Conservation (phyloP, 1,139 yeast species). For the Hyphopichia khmerensis region DNA sequence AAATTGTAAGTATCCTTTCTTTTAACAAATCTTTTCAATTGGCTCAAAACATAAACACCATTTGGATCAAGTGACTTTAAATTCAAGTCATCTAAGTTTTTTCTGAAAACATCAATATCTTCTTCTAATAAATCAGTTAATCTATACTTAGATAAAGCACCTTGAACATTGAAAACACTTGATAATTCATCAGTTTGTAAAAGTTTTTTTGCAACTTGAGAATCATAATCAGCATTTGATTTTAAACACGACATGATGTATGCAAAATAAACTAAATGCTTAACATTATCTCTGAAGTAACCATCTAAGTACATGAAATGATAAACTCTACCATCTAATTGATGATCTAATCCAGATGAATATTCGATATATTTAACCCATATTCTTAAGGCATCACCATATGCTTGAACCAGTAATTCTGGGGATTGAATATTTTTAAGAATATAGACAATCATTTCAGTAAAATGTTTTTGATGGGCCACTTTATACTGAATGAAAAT, state of each 20-base stretch:
- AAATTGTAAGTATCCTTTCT: constrained; percentile 19
- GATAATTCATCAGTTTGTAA: constrained; percentile 30
- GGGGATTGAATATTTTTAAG: constrained; percentile 11
- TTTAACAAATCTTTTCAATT: constrained; percentile 21
- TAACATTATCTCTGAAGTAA: constrained; percentile 15
- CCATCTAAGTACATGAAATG: constrained; percentile 11
- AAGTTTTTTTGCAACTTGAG: constrained; percentile 27
- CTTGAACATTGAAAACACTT: constrained; percentile 17
- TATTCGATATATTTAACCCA: constrained; percentile 40
- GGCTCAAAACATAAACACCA: constrained; percentile 20
- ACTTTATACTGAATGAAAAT: constrained; percentile 26
- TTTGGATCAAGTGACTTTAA: constrained; percentile 35
- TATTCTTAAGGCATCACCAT: constrained; percentile 24
- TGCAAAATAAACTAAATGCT: constrained; percentile 33
- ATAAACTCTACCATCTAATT: constrained; percentile 10
- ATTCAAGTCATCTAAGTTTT: constrained; percentile 11
- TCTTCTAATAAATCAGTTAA: constrained; percentile 4
- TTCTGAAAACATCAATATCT: constrained; percentile 15
- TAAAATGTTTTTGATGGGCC: constrained; percentile 35
- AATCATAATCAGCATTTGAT: constrained; percentile 21
- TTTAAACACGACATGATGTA: constrained; percentile 31
- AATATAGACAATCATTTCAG: constrained; percentile 20
- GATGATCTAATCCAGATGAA: constrained; percentile 10
- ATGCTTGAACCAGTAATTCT: constrained; percentile 12
- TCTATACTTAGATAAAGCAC: constrained; percentile 9